A percentile compares a stretch with the other conserved stretches of the same genome.
Evolutionary conservation across 805 yeast species (phyloP).

Genomic region (Sugiyamaella boreocaroliniensis): DNA sequence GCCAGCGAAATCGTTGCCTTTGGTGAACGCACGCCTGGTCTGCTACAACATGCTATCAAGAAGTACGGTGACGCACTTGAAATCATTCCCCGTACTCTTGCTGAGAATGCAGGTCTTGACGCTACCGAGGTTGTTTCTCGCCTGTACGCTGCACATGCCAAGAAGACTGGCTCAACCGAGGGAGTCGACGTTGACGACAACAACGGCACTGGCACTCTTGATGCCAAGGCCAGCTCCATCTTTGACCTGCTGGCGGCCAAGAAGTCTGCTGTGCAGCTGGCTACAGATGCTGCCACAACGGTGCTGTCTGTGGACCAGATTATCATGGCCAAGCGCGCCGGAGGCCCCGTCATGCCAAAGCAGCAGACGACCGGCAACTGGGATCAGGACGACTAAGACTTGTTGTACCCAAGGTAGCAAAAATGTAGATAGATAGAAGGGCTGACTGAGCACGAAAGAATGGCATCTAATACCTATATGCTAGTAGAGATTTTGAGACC

Average conservation of each 20-base stretch:
- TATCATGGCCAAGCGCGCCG: slow-evolving; percentile 98
- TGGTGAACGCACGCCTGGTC: slow-evolving; percentile 93
- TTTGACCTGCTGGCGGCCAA: slow-evolving; percentile 76
- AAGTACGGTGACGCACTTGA: slow-evolving; percentile 92
- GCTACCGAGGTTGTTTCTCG: slow-evolving; percentile 83
- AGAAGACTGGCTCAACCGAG: slow-evolving; percentile 33
- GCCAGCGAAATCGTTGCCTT: slow-evolving; percentile 70
- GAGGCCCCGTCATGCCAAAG: slow-evolving; percentile 89
- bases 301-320: slow-evolving; percentile 91
- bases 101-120: slow-evolving; percentile 92
- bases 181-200: slow-evolving; percentile 73
- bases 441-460: too few species aligned
- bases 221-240: slow-evolving; percentile 62
- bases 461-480: too few species aligned
- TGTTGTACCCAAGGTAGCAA: neutral
- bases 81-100: slow-evolving; percentile 83
- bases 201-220: slow-evolving; percentile 54
- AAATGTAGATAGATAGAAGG: neutral
- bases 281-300: slow-evolving; percentile 92
- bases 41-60: slow-evolving; percentile 88
- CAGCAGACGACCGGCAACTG: slow-evolving; percentile 89
- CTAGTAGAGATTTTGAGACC: too few species aligned
- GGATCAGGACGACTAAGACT: slow-evolving; percentile 77
- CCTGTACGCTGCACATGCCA: slow-evolving; percentile 81
- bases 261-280: slow-evolving; percentile 81